phyloP scores from a whole-genome alignment of 1,284 basidiomycete species.

The Bondarzewia mesenterica region DNA sequence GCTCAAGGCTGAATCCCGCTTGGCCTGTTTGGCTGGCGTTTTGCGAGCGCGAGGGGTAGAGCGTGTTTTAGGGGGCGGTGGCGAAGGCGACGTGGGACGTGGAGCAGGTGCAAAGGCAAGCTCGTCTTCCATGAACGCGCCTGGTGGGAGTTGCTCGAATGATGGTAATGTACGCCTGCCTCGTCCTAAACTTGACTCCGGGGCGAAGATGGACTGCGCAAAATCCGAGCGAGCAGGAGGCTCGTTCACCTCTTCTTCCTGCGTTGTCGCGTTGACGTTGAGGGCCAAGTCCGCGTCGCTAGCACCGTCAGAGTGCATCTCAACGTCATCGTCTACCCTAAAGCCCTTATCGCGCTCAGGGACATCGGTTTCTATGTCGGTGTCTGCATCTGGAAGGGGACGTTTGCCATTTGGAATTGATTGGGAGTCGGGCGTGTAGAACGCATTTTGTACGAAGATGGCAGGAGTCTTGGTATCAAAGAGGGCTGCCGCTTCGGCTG shows the following conservation, averaged over 20 bases:
- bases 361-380: too few relatives aligned
- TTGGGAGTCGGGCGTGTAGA: constrained; percentile 33
- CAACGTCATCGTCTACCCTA: neutral
- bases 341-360: too few relatives aligned
- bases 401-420: neutral
- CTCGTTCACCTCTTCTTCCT: neutral
- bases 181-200: neutral
- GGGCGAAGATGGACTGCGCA: neutral
- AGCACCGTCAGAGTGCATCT: neutral
- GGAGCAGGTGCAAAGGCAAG: constrained; percentile 1
- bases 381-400: constrained; percentile 11
- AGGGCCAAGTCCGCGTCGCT: neutral
- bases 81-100: constrained; percentile 10
- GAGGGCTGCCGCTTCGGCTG: constrained; percentile 15
- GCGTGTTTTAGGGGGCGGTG: constrained; percentile 10
- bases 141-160: neutral
- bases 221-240: neutral
- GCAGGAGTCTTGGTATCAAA: constrained; percentile 37
- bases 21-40: constrained; percentile 4
- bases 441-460: constrained; percentile 46
- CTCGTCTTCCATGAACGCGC: constrained; percentile 2
- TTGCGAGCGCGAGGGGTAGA: constrained; percentile 12
- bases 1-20: constrained; percentile 19
- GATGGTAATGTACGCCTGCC: neutral
- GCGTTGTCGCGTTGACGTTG: neutral